Evolutionary conservation across 2,329 filamentous ascomycete species (phyloP).

Genomic region (Madurella fahalii): DNA sequence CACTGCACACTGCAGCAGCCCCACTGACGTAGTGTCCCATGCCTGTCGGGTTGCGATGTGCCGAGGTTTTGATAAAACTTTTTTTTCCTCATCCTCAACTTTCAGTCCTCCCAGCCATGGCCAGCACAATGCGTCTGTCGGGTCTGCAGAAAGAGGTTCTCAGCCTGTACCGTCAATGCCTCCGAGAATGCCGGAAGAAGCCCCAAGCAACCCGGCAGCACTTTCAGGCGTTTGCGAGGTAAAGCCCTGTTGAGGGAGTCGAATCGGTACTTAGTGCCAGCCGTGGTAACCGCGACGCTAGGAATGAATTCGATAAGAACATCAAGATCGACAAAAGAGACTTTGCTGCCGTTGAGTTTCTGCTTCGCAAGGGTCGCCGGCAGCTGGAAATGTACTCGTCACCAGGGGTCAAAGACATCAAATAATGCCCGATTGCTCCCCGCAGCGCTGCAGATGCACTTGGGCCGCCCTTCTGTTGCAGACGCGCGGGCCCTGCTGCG

Average conservation of each 20-base stretch:
- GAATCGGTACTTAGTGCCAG: conserved; percentile 2
- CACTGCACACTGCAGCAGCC: too few relatives aligned
- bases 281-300: conserved; percentile 33
- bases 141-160: conserved; percentile 90
- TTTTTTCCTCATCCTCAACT: neutral
- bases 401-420: conserved; percentile 74
- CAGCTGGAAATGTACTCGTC: conserved; percentile 81
- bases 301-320: conserved; percentile 73
- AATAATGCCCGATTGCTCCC: conserved; percentile 27
- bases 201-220: conserved; percentile 54
- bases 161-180: conserved; percentile 77
- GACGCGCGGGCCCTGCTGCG: too few relatives aligned
- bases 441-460: too few relatives aligned
- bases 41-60: conserved; percentile 8
- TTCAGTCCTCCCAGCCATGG: neutral
- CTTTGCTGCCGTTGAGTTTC: conserved; percentile 79
- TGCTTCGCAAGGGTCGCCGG: conserved; percentile 73
- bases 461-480: too few relatives aligned
- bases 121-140: conserved; percentile 56
- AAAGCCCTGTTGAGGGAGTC: conserved; percentile 19
- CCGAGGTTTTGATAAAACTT: conserved; percentile 9
- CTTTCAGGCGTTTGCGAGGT: conserved; percentile 64
- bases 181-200: conserved; percentile 78
- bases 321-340: conserved; percentile 71
- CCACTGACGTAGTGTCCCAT: too few relatives aligned